Evolutionary conservation across 129 eudicot species (phyloP).

Genomic region (Tagetes patula): DNA sequence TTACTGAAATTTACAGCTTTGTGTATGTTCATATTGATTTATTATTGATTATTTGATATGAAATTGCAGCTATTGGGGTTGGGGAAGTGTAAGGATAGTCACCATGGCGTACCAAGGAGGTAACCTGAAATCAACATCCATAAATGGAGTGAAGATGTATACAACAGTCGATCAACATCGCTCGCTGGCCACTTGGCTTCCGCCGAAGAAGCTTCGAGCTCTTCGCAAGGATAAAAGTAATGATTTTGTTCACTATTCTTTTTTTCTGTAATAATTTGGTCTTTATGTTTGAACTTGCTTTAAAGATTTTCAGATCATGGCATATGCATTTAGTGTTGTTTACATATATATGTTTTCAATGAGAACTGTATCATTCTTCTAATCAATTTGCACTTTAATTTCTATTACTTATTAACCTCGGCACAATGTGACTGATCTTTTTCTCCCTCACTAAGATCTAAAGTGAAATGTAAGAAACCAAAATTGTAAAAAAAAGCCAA

Average conservation of each 20-base stretch:
- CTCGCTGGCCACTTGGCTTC: slow-evolving; percentile 76
- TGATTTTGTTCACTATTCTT: neutral
- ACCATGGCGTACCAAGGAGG: slow-evolving; percentile 81
- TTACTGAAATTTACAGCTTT: neutral
- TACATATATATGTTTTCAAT: neutral
- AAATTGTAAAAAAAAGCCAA: too few species aligned
- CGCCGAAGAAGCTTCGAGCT: slow-evolving; percentile 73
- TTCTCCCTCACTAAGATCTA: too few species aligned
- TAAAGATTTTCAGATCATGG: neutral
- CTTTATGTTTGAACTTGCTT: too few species aligned
- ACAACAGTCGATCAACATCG: slow-evolving; percentile 64
- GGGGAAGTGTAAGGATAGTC: slow-evolving; percentile 7
- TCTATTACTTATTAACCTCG: too few species aligned
- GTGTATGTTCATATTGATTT: neutral
- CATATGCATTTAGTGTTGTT: neutral
- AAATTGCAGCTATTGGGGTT: slow-evolving; percentile 1
- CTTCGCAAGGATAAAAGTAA: slow-evolving; percentile 80
- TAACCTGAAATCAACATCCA: slow-evolving; percentile 74
- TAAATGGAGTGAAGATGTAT: slow-evolving; percentile 88
- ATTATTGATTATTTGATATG: slow-evolving; percentile 5
- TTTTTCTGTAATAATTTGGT: neutral
- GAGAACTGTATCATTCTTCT: too few species aligned
- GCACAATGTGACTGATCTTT: too few species aligned
- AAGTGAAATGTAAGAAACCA: too few species aligned
- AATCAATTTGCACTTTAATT: too few species aligned